A percentile compares a stretch with the other conserved stretches of the same genome.
phyloP scores from a whole-genome alignment of 73 alveolate genomes.

The Blepharisma japonicum region DNA sequence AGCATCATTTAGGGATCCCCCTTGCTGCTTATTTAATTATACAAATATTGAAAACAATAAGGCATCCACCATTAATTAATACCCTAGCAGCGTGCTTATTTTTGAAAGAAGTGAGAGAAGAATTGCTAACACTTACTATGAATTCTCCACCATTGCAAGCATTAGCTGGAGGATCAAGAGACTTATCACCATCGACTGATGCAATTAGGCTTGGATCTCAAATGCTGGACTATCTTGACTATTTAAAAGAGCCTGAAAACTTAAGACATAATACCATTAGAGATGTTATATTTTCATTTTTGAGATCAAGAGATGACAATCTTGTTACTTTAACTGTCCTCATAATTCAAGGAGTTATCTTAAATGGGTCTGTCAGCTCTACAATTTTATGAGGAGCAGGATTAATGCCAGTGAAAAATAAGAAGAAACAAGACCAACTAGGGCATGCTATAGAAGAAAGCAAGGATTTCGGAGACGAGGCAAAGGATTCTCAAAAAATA shows the following conservation, averaged over 20 bases:
- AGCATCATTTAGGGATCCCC: constrained; percentile 4
- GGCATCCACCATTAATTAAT: not conserved
- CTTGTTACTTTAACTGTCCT: not conserved
- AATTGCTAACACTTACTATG: not conserved
- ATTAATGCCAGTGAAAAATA: not conserved
- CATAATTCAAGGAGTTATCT: not conserved
- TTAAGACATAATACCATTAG: not conserved
- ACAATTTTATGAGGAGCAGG: not conserved
- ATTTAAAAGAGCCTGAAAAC: not conserved
- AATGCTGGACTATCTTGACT: constrained; percentile 1
- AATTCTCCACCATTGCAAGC: constrained; percentile 1
- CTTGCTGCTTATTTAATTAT: not conserved
- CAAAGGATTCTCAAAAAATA: too few species aligned
- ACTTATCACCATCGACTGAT: not conserved
- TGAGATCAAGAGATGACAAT: constrained; percentile 19
- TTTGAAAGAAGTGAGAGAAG: not conserved
- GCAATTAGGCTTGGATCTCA: not conserved
- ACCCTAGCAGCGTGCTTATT: not conserved
- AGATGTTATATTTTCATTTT: not conserved
- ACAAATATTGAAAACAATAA: not conserved
- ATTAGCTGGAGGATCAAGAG: too few species aligned
- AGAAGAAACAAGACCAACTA: too few species aligned
- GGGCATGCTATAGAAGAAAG: too few species aligned
- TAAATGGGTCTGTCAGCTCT: not conserved
- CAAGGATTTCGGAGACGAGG: too few species aligned